Evolutionary conservation across 2,329 filamentous ascomycete species (phyloP), one percentile per base, ranked within the genome.

Genomic region (Dendrostoma leiphaemia): DNA sequence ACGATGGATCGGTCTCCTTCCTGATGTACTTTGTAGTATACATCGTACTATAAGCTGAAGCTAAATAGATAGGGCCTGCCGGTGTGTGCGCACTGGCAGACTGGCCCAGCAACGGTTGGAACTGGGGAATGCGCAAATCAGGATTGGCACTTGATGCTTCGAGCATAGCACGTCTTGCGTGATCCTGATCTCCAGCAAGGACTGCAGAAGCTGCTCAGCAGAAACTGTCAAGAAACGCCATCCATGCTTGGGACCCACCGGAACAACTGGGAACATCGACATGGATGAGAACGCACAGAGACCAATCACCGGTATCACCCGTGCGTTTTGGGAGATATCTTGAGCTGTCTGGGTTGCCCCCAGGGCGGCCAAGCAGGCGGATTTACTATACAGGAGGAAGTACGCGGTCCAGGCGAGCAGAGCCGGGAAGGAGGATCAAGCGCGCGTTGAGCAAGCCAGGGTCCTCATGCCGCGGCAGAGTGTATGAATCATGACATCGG

Each of bases 141-240:
- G 13, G 19, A 40, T 23, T 21, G 9, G 26, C 35, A 9, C 13
- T 44, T 7, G 49, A 51, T 37, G 44, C 47, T 49, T 54, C 29
- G 32, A 49, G 43, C 49, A 43, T 51, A 51, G 47, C 17, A 28
- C 21, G 31, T 54, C 52, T 54, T 54, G 52, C 52, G 52, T 54
- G 52, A 51, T 51, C 21, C 31, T 28, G 45, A 37, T 38, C 51
- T 17, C 26, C 21, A 19, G 19, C 29, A 38, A 38, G 17, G 23
- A 23, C 17, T n/a, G 23, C 12, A 21, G 15, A 28, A 21, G 26
- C 47, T 28, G 28, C 43, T 24, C 29, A 19, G 32, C 32, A 38
- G 34, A 35, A 17, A 48, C 34, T 15, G 24, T 35, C 48, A 47
- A 29, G 34, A 28, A 17, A 29, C 37, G 21, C 13, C 32, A 53